Base-by-base conservation (phyloP, 1,284 basidiomycete species). In the Moniliophthora roreri region DNA sequence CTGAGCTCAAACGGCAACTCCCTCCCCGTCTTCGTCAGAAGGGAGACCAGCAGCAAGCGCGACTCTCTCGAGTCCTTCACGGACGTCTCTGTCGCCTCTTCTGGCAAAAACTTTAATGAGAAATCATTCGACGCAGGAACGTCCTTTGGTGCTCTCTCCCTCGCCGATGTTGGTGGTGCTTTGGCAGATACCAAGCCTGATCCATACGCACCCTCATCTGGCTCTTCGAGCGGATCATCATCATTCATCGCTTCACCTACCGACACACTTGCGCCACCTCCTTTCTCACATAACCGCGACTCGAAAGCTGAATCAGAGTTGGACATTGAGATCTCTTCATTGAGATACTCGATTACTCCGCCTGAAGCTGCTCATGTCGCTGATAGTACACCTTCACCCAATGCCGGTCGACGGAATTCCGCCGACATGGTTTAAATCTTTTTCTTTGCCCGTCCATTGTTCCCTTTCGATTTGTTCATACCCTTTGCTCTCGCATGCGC, bases 61-160 rank as follows among this genome's bases (percentile, higher is more conserved):
- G 73, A 75, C 54, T 79, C 79, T 9, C 50, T 80, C 16, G 64
- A 69, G 23, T 82, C 79, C 0, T 71, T 77, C 63, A 75, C 76
- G 13, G 67, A 72, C 53, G 60, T 76, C 50, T 69, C 68, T 11
- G 58, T 62, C 6, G 45, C 42, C n/a, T 56, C 42, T 38, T 48
- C 56, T 20, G 71, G 70, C 50, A 67, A 60, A 26, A 53, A 59
- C 35, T 59, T 62, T 50, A 56, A 67, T 32, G 64, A 69, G 38
- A 68, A 70, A 53, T 54, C 55, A 4, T 66, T 69, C 58, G 59
- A 57, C 46, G 52, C 49, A 18, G 64, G 62, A 13, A 50, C 67
- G 6, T 71, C 73, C 0, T 73, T 69, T 53, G 69, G 72, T 24
- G 65, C 57, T n/a, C 52, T 74, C 36, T 64, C 64, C 2, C 60